These are phyloP conservation scores for Paracoccidioides brasiliensis DNA, from an alignment of 2,329 filamentous ascomycete species.

Conservation along the genomic window DNA sequence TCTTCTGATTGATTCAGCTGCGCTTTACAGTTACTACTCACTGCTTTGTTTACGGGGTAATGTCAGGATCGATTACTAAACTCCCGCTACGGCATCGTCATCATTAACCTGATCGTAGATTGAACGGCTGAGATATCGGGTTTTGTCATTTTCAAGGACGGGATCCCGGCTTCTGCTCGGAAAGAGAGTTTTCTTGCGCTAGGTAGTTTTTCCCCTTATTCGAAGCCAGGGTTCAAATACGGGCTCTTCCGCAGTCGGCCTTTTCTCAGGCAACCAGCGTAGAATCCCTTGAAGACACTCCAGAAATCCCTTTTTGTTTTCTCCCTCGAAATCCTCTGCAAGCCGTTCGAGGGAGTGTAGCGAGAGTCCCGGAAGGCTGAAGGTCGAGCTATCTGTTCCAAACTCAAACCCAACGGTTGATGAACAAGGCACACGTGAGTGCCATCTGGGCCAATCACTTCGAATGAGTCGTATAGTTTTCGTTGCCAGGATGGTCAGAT, in stretches of 20 bases:
- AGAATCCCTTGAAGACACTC: slow-evolving; percentile 20
- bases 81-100: no score
- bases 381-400: slow-evolving; percentile 8
- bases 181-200: background rate
- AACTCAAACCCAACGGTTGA: slow-evolving; percentile 7
- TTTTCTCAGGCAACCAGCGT: slow-evolving; percentile 19
- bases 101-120: no score
- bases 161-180: background rate
- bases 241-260: slow-evolving; percentile 19
- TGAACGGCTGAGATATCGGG: no score
- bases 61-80: no score
- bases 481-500: slow-evolving; percentile 6
- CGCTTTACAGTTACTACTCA: no score
- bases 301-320: slow-evolving; percentile 21
- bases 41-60: no score
- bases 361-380: slow-evolving; percentile 1
- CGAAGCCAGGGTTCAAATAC: slow-evolving; percentile 5
- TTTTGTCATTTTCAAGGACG: no score
- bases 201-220: background rate
- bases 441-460: slow-evolving; percentile 4
- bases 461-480: slow-evolving; percentile 10
- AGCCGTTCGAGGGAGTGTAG: slow-evolving; percentile 2
- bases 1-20: no score
- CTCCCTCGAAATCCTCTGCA: slow-evolving; percentile 4
- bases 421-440: slow-evolving; percentile 10